phyloP scores from a whole-genome alignment of 345 rosid genomes.

The Eucalyptus cloeziana region DNA sequence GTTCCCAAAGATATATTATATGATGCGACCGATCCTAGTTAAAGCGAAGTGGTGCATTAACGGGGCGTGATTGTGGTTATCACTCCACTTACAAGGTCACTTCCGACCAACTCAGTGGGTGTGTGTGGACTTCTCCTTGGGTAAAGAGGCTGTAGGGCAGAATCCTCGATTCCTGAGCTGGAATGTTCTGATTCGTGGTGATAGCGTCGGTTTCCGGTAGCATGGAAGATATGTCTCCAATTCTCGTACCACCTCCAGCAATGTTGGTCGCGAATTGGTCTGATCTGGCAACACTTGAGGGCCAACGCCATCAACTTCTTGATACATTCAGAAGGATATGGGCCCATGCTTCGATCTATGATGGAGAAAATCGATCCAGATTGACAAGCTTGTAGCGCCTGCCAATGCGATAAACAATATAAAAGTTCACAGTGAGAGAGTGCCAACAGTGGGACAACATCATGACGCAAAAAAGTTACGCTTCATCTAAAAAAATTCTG shows the following conservation, averaged over 20 bases:
- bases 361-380: constrained; percentile 58
- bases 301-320: constrained; percentile 69
- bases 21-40: not conserved
- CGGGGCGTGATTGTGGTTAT: constrained; percentile 51
- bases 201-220: constrained; percentile 41
- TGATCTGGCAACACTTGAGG: constrained; percentile 64
- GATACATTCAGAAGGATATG: constrained; percentile 64
- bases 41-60: not conserved
- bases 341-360: constrained; percentile 68
- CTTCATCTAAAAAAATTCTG: not conserved
- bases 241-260: constrained; percentile 84
- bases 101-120: constrained; percentile 48
- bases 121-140: constrained; percentile 37
- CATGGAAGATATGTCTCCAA: constrained; percentile 58
- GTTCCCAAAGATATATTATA: not conserved
- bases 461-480: not conserved
- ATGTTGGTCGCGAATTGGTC: constrained; percentile 68
- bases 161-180: not conserved
- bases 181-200: not conserved
- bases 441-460: not conserved
- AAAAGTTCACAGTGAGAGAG: not conserved
- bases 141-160: constrained; percentile 26
- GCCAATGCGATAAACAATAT: not conserved
- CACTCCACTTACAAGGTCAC: constrained; percentile 79
- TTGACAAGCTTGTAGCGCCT: constrained; percentile 61